Base-by-base conservation (phyloP, 805 yeast genomes). In the Clavispora asparagi region DNA sequence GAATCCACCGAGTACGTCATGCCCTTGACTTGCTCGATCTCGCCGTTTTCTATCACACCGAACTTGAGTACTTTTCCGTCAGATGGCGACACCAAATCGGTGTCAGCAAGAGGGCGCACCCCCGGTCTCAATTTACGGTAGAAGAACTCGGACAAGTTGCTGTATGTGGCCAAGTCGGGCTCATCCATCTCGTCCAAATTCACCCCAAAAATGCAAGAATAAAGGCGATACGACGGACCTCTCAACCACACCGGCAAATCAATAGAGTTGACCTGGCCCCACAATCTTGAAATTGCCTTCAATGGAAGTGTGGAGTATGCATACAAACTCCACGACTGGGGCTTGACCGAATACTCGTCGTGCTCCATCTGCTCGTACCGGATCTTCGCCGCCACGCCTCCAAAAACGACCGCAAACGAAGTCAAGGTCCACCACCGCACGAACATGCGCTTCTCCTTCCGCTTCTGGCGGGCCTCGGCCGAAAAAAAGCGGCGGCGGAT, bases 1-100 rank as follows among this genome's bases (percentile, higher is more conserved):
- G 95, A 91, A 54, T 87, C 92, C 13, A 94, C 77, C 2, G 95
- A 83, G 64, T 94, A 94, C 1, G 95, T 88, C 81, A 94, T 80
- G 7, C 99, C 99, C 68, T 94, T 94, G 36, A 94, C 98, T 65
- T 92, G 98, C 64, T 94, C 98, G 49, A 94, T 89, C 54, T 86
- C 87, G 30, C 96, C 96, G 55, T 85, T 77, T 44, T 80, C 81
- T 35, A 87, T 80, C 28, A 79, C 72, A 23, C 99, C 99, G 48
- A 88, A 78, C 57, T 88, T 91, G 48, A 94, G 70, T 14, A 94
- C 85, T 53, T 79, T 83, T 19, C 99, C 99, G 66, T 94, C 99
- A 47, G 96, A 82, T 3, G 99, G 99, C 31, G 94, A 83, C 8
- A 84, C 94, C 42, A 94, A 66, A 44, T 82, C 78, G 2, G 82